These are phyloP conservation scores for Canna indica DNA, from an alignment of 176 grass and related monocot genomes.

Conservation along the genomic window DNA sequence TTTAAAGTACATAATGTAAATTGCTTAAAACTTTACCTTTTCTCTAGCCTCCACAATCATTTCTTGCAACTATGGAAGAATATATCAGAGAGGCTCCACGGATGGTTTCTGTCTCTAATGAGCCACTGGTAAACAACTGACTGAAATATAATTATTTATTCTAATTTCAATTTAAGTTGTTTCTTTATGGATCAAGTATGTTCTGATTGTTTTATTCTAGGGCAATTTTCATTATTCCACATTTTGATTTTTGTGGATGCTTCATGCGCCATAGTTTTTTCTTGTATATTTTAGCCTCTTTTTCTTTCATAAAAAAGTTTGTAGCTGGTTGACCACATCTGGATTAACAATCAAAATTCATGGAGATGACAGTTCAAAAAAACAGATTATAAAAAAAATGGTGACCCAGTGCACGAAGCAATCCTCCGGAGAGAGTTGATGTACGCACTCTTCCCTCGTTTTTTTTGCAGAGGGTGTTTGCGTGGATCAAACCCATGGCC, in stretches of 20 bases:
- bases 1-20: slow-evolving; percentile 8
- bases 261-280: neutral
- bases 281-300: neutral
- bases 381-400: too few relatives aligned
- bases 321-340: neutral
- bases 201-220: neutral
- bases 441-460: too few relatives aligned
- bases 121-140: slow-evolving; percentile 50
- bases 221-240: neutral
- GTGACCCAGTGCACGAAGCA: too few relatives aligned
- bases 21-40: slow-evolving; percentile 15
- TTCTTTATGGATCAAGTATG: neutral
- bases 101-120: slow-evolving; percentile 49
- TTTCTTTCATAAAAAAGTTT: neutral
- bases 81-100: slow-evolving; percentile 90
- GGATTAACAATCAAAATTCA: too few relatives aligned
- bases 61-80: slow-evolving; percentile 91
- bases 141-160: neutral
- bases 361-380: too few relatives aligned
- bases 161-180: neutral
- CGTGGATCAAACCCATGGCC: too few relatives aligned
- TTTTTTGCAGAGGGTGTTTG: too few relatives aligned
- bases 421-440: too few relatives aligned
- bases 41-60: slow-evolving; percentile 80
- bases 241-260: neutral